Conservation (phyloP, 2,329 filamentous ascomycete genomes). For the Magnaporthiopsis poae region DNA sequence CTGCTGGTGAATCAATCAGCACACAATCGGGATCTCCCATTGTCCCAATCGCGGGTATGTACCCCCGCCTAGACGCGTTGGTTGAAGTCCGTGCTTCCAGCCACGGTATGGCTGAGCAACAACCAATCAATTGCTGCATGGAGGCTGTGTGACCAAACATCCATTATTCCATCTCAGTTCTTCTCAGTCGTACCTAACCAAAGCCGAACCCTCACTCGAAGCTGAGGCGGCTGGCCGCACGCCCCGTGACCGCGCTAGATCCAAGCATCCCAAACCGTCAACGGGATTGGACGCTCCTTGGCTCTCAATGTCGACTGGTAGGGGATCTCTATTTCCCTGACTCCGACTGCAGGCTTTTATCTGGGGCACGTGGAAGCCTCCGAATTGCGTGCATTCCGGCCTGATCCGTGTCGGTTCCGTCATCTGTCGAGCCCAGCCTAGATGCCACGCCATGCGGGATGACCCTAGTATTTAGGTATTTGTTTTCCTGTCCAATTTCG, state of each 20-base stretch:
- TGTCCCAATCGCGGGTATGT: background rate
- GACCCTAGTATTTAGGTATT: background rate
- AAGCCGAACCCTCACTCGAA: no score
- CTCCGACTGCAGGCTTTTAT: no score
- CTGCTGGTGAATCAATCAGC: background rate
- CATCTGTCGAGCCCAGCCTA: background rate
- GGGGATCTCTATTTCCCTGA: no score
- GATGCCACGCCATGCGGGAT: background rate
- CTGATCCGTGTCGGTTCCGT: background rate
- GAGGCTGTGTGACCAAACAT: no score
- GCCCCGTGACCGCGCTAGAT: background rate
- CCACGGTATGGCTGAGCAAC: no score
- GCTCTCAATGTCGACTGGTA: no score
- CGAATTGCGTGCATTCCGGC: background rate
- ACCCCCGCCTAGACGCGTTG: background rate
- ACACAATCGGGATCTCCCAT: background rate
- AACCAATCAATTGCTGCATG: no score
- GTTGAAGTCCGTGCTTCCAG: background rate
- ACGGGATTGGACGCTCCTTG: no score
- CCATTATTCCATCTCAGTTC: no score
- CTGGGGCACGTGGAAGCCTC: background rate
- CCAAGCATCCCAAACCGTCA: background rate
- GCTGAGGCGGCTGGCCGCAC: background rate
- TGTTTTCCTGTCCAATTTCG: background rate
- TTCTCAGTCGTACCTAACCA: no score